phyloP scores from a whole-genome alignment of 352 stramenopile genomes.

The Nothophytophthora sp. region DNA sequence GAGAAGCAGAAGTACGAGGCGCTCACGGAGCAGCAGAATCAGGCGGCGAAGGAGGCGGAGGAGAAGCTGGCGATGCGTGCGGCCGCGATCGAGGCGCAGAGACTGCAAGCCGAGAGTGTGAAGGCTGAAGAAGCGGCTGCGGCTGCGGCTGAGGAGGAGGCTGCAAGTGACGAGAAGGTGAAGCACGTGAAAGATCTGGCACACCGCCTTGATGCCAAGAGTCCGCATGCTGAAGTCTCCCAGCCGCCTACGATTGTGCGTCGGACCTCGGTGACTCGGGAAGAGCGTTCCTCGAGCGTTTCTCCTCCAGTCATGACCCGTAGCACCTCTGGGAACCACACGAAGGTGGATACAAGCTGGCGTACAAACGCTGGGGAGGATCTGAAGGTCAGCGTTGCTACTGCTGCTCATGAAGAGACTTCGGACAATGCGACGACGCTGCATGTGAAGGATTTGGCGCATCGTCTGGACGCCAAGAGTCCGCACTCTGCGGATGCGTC shows the following conservation, averaged over 20 bases:
- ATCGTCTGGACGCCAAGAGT: too few relatives aligned
- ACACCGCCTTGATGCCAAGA: slow-evolving; percentile 4
- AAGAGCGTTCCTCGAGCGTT: too few relatives aligned
- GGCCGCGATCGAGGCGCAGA: background rate
- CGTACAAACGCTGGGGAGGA: too few relatives aligned
- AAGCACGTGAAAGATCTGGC: background rate
- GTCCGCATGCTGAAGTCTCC: slow-evolving; percentile 9
- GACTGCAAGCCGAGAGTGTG: slow-evolving; percentile 5
- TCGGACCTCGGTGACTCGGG: too few relatives aligned
- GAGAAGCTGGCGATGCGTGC: slow-evolving; percentile 13
- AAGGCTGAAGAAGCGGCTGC: background rate
- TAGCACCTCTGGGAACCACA: too few relatives aligned
- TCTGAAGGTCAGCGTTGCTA: too few relatives aligned
- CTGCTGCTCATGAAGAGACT: too few relatives aligned
- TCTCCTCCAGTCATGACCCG: too few relatives aligned
- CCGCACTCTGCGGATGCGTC: too few relatives aligned
- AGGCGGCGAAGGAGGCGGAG: slow-evolving; percentile 27
- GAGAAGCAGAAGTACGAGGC: slow-evolving; percentile 59
- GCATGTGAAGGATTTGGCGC: too few relatives aligned
- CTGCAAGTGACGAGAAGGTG: background rate
- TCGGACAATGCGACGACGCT: too few relatives aligned
- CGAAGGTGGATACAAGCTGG: too few relatives aligned
- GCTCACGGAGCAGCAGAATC: slow-evolving; percentile 47
- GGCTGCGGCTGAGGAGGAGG: background rate
- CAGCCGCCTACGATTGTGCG: background rate